Evolutionary conservation across 1,284 basidiomycete genomes (phyloP).

Genomic region (Moniliella sp.): DNA sequence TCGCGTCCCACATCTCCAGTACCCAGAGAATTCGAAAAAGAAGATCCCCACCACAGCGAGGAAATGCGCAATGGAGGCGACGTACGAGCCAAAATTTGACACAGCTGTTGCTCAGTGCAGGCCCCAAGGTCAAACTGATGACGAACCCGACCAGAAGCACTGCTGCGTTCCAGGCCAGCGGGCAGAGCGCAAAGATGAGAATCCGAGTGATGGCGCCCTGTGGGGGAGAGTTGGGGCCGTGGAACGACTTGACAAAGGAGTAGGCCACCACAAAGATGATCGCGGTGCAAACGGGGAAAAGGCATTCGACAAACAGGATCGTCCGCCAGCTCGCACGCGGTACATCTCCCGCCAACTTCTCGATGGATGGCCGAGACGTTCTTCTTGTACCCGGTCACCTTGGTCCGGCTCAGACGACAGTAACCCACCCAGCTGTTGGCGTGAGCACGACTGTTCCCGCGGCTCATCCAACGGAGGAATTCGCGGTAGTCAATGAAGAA

Average conservation of each 20-base stretch:
- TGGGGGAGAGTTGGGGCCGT: constrained; percentile 16
- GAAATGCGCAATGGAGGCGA: constrained; percentile 29
- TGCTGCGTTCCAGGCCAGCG: constrained; percentile 79
- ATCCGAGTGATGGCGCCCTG: constrained; percentile 64
- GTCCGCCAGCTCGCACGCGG: constrained; percentile 30
- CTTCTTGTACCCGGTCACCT: constrained; percentile 33
- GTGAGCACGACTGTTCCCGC: constrained; percentile 31
- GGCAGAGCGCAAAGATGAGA: constrained; percentile 73
- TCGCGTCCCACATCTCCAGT: constrained; percentile 72
- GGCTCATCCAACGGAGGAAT: constrained; percentile 33
- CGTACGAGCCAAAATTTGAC: constrained; percentile 31
- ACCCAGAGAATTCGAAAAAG: constrained; percentile 54
- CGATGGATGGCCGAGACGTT: constrained; percentile 28
- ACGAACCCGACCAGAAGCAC: constrained; percentile 71
- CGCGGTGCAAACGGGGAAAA: constrained; percentile 22
- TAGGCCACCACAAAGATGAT: constrained; percentile 28
- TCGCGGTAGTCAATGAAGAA: constrained; percentile 35
- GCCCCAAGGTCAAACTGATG: constrained; percentile 69
- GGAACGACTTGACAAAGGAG: constrained; percentile 32
- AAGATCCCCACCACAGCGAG: constrained; percentile 28
- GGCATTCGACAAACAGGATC: constrained; percentile 23
- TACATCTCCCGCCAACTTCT: constrained; percentile 29
- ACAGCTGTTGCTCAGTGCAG: constrained; percentile 53
- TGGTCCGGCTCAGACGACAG: constrained; percentile 31
- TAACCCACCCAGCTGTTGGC: constrained; percentile 31